A percentile compares a stretch with the other conserved stretches of the same genome.
phyloP scores from a whole-genome alignment of 106 monocot species.

The Phalaenopsis aphrodite region DNA sequence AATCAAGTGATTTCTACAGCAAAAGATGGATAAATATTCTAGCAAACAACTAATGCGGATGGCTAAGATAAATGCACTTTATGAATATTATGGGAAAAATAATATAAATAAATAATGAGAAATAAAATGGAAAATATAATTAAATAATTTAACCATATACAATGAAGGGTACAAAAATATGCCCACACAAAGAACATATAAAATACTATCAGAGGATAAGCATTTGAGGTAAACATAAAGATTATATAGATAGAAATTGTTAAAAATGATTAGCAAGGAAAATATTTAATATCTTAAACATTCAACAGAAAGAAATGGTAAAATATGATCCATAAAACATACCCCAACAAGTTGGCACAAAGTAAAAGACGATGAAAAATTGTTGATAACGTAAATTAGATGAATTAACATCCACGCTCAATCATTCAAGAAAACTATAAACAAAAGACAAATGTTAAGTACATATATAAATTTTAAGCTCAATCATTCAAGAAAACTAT shows the following conservation, averaged over 20 bases:
- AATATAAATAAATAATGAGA: neutral
- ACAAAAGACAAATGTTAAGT: no score
- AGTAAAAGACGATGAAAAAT: no score
- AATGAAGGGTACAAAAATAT: neutral
- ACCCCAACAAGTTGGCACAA: no score
- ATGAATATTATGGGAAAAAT: neutral
- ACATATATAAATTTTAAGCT: no score
- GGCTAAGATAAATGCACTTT: neutral
- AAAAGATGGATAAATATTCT: neutral
- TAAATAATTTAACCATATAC: neutral
- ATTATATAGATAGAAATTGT: neutral
- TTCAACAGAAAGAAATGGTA: neutral
- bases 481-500: no score
- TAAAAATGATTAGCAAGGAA: neutral
- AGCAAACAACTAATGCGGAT: neutral
- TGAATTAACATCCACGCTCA: no score
- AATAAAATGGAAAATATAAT: neutral
- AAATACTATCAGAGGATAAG: neutral
- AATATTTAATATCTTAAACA: neutral
- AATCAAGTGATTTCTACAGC: neutral
- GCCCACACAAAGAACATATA: neutral
- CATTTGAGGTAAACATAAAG: neutral
- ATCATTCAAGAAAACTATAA: no score
- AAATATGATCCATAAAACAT: no score
- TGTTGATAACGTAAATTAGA: no score